Base-by-base conservation (phyloP, 192 early-diverging fungal genomes). In the Kappamyces sp. region DNA sequence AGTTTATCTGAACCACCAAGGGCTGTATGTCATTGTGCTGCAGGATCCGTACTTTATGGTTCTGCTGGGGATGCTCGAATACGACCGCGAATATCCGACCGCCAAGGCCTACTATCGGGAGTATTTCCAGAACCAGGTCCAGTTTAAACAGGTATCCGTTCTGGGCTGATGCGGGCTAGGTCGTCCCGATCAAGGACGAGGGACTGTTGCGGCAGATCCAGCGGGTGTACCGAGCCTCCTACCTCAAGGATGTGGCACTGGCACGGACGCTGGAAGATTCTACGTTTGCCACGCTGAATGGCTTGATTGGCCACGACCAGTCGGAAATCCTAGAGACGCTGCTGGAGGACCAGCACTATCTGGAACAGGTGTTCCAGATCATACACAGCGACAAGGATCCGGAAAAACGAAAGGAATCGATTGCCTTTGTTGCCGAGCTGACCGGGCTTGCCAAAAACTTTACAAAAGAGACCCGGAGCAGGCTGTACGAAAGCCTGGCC, bases 61-160 rank as follows among this genome's bases (percentile, higher is more conserved):
- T 34, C 76, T 89, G 1, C 72, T 87, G 11, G 91, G 90, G 8
- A 88, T 93, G 70, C 66, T 98, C 37, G 93, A 98, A 83, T 90
- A 95, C 66, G 87, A 93, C 46, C 84, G 86, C 33, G 84, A 86
- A 42, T 73, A 79, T 29, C 85, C 84, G 2, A 78, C 82, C 4
- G 60, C 71, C 35, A 86, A 86, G 52, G 88, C 88, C 29, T 73
- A 84, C 1, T 85, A 91, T 67, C 78, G 93, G 35, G 73, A 88
- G 32, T 86, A 89, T 69, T 51, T 95, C 34, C 54, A 62, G 30
- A 55, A 74, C 22, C 12, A 61, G 55, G 70, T 76, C 49, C 77
- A 81, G 52, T 88, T 76, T 54, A 60, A 49, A 45, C 47, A 76
- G 66, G 42, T 52, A 4, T 41, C 31, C 8, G 47, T 14, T 36